Evolutionary conservation across 345 rosid species (phyloP), one percentile per base, ranked within the genome.

Genomic region (Linum lewisii): DNA sequence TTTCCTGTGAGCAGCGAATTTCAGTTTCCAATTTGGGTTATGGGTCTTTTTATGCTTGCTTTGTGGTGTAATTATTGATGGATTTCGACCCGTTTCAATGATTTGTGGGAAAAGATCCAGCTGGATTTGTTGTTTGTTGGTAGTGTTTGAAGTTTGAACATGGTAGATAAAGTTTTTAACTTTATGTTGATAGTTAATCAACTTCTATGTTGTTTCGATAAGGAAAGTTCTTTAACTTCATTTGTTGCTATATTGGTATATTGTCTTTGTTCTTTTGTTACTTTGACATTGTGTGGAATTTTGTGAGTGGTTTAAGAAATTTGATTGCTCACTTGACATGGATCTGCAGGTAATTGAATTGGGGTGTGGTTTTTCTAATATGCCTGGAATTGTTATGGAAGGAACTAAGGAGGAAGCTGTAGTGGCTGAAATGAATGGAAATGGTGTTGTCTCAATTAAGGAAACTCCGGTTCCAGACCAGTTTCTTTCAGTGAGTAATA

Each of bases 311-410:
- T 11, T 7, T 42, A 16, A 4, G 34, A 29, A 29, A 29, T 29
- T 29, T 29, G 34, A 29, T 29, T 29, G 34, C 34, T 29, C 34
- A 29, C 34, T 29, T 29, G 7, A 29, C 2, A 29, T 29, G 34
- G 34, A 29, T 11, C 47, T 42, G 34, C 34, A 29, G 34, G 7
- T 29, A 29, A 29, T 29, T 29, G 34, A 29, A 29, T 29, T 29
- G 34, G 34, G 34, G 18, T 42, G 47, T 42, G 47, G 16, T 11
- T 42, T 11, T 42, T 1, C 47, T 42, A 11, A 42, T 42, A 80
- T 82, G 87, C 84, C 85, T 54, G 86, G 84, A 49, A 74, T 86
- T 62, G 73, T 69, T 4, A 64, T 76, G 72, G 88, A 79, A 61
- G 83, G 76, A 69, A 71, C 70, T 47, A 62, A 34, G 51, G 82